Percentiles rank a stretch among this genome's conserved stretches.
Evolutionary conservation across 163 green algal genomes (phyloP).

Genomic region (Volvox carteri): DNA sequence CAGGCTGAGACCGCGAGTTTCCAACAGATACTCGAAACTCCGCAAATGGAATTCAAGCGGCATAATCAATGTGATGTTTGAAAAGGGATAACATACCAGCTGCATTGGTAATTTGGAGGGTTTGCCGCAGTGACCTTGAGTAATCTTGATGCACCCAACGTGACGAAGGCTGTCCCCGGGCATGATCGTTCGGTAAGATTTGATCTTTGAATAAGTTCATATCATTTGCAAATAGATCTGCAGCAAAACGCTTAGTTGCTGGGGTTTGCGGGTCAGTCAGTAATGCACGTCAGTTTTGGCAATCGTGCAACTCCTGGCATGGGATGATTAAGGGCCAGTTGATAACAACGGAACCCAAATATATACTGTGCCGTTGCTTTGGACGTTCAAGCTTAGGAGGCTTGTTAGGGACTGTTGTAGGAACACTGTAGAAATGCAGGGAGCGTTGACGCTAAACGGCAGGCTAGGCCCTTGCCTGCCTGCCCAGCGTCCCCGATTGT

Average conservation of each 20-base stretch:
- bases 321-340: no score
- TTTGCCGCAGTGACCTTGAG: not conserved
- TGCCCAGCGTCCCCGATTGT: not conserved
- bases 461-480: constrained; percentile 19
- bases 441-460: not conserved
- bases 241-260: not conserved
- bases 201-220: not conserved
- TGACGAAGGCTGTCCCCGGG: not conserved
- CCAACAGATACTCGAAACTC: no score
- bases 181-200: not conserved
- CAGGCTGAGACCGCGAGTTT: no score
- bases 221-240: not conserved
- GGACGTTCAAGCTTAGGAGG: not conserved
- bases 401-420: not conserved
- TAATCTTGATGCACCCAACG: not conserved
- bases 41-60: no score
- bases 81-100: no score
- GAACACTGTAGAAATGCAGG: constrained; percentile 36
- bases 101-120: not conserved
- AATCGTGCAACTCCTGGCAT: not conserved
- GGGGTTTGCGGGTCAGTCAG: not conserved
- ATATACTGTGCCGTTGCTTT: no score
- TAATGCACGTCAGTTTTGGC: not conserved
- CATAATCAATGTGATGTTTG: no score
- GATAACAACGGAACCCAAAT: no score